These are phyloP conservation scores for Penicillium robsamsonii DNA, from an alignment of 495 filamentous ascomycete species.

Conservation along the genomic window DNA sequence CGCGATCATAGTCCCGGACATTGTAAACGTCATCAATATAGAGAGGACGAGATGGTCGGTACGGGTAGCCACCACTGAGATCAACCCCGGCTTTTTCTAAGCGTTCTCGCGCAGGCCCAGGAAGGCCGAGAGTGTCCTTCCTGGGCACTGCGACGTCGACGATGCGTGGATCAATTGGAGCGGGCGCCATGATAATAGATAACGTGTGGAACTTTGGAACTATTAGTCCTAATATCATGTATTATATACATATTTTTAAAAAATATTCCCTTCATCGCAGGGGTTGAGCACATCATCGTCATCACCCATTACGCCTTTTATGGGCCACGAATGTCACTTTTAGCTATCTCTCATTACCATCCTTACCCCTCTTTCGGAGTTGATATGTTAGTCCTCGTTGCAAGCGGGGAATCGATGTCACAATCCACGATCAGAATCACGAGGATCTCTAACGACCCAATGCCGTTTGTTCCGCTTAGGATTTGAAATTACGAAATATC, in stretches of 20 bases:
- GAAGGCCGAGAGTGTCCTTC: conserved; percentile 62
- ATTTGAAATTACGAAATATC: conserved; percentile 18
- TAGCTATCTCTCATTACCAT: neutral
- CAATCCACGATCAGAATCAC: conserved; percentile 15
- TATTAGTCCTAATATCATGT: neutral
- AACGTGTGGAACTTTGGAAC: neutral
- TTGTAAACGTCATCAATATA: conserved; percentile 65
- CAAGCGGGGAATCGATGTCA: conserved; percentile 14
- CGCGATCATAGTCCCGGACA: conserved; percentile 57
- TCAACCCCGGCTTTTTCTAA: conserved; percentile 64
- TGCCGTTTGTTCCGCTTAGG: conserved; percentile 15
- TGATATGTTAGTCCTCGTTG: too few relatives aligned
- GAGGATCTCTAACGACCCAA: neutral
- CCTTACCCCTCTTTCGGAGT: conserved; percentile 3
- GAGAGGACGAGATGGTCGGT: conserved; percentile 61
- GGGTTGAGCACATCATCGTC: conserved; percentile 39
- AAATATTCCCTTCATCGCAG: neutral
- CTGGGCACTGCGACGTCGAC: conserved; percentile 56
- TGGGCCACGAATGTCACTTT: neutral
- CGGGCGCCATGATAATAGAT: conserved; percentile 34
- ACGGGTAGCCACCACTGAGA: conserved; percentile 63
- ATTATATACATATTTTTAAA: neutral
- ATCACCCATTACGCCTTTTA: conserved; percentile 21
- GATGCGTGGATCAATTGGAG: conserved; percentile 58
- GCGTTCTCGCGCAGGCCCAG: conserved; percentile 50